Evolutionary conservation across 192 early-diverging fungal species (phyloP).

Genomic region (Fimicolochytrium jonesii): DNA sequence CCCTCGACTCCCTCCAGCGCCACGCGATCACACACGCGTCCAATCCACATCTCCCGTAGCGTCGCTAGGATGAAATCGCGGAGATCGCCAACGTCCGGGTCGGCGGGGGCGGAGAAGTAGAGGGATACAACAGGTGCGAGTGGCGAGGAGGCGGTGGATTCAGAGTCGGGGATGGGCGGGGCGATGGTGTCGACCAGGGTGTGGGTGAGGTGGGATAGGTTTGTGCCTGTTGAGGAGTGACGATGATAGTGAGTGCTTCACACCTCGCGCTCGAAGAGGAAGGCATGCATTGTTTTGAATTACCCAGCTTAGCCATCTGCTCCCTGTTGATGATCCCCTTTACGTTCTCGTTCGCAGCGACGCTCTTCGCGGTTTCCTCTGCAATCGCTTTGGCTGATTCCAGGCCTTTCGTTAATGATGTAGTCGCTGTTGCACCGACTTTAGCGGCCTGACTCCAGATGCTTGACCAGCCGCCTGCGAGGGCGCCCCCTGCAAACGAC

Average conservation of each 20-base stretch:
- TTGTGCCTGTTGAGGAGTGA: too few relatives aligned
- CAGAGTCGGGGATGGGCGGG: constrained; percentile 27
- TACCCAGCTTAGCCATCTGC: constrained; percentile 36
- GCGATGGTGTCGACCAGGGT: constrained; percentile 42
- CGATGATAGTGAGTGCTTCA: too few relatives aligned
- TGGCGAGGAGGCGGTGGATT: neutral
- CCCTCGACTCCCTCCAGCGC: constrained; percentile 39
- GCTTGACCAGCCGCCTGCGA: constrained; percentile 5
- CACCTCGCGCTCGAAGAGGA: too few relatives aligned
- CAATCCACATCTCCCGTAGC: constrained; percentile 39
- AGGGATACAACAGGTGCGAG: constrained; percentile 27
- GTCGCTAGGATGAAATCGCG: constrained; percentile 45
- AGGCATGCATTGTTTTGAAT: too few relatives aligned
- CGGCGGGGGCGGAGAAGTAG: constrained; percentile 29
- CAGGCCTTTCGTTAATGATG: constrained; percentile 31
- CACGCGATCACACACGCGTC: constrained; percentile 30
- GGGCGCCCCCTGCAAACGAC: neutral
- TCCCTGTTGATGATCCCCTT: constrained; percentile 43
- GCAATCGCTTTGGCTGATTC: constrained; percentile 33
- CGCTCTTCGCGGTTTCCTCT: constrained; percentile 37
- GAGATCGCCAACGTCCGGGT: constrained; percentile 14
- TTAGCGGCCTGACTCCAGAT: constrained; percentile 26
- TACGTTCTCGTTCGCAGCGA: constrained; percentile 35
- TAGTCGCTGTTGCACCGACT: constrained; percentile 28
- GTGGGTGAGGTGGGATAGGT: constrained; percentile 33